A percentile compares a stretch with the other conserved stretches of the same genome.
Evolutionary conservation across 495 filamentous ascomycete genomes (phyloP).

Genomic region (Viridothelium virens): DNA sequence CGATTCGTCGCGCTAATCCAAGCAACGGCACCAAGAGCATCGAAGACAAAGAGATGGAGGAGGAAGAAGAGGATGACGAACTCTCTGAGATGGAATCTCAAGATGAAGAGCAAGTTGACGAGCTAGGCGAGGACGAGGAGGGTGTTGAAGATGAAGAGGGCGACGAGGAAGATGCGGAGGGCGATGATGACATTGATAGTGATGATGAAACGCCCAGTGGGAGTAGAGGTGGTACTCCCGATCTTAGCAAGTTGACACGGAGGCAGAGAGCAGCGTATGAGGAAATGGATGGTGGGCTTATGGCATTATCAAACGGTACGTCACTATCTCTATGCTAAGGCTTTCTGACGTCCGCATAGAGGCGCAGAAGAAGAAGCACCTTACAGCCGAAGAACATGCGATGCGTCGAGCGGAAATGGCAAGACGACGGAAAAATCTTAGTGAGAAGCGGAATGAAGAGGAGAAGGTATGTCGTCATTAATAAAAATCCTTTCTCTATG

Average conservation of each 20-base stretch:
- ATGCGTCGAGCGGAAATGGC: constrained; percentile 98
- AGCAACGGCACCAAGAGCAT: constrained; percentile 43
- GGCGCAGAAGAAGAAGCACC: constrained; percentile 83
- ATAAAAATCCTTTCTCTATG: constrained; percentile 14
- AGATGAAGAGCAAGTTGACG: constrained; percentile 47
- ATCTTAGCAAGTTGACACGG: constrained; percentile 79
- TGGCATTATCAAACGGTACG: constrained; percentile 80
- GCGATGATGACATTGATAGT: constrained; percentile 57
- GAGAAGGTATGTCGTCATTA: constrained; percentile 63
- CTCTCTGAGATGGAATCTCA: constrained; percentile 39
- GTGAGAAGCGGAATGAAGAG: constrained; percentile 95
- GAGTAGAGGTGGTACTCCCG: constrained; percentile 60
- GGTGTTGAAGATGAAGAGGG: constrained; percentile 46
- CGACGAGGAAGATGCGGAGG: constrained; percentile 38
- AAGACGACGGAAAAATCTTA: constrained; percentile 86
- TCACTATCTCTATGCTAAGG: constrained; percentile 2
- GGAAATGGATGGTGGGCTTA: constrained; percentile 59
- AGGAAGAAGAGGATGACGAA: constrained; percentile 42
- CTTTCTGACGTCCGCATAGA: constrained; percentile 44
- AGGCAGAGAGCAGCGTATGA: constrained; percentile 70
- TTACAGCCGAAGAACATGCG: constrained; percentile 89
- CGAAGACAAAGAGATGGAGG: constrained; percentile 54
- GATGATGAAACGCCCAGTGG: constrained; percentile 53
- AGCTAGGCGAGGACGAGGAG: constrained; percentile 46
- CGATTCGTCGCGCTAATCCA: constrained; percentile 34